phyloP scores from a whole-genome alignment of 2,329 filamentous ascomycete species.

The Metarhizium guizhouense region DNA sequence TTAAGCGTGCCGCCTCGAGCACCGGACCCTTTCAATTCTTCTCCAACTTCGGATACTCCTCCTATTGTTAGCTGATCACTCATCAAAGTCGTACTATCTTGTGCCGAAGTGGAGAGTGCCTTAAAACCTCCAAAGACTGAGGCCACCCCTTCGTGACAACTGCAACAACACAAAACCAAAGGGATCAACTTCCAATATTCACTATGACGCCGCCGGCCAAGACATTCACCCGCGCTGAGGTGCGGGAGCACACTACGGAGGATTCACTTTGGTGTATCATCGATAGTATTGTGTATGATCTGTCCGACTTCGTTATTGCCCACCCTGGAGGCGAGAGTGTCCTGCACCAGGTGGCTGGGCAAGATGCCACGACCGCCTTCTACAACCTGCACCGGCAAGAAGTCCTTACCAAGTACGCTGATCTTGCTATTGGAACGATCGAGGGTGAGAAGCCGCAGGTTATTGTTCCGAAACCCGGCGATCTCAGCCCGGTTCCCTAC shows the following conservation, averaged over 20 bases:
- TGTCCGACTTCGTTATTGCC: slow-evolving; percentile 75
- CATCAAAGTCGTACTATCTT: not conserved
- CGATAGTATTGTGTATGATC: slow-evolving; percentile 80
- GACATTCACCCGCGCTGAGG: slow-evolving; percentile 53
- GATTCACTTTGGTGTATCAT: slow-evolving; percentile 78
- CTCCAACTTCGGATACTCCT: not conserved
- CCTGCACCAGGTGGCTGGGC: slow-evolving; percentile 69
- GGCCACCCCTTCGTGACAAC: not conserved
- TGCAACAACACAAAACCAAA: not conserved
- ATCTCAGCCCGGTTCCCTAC: slow-evolving; percentile 71
- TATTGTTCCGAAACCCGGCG: slow-evolving; percentile 58
- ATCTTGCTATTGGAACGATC: slow-evolving; percentile 67
- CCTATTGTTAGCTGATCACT: not conserved
- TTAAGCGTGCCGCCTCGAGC: not conserved
- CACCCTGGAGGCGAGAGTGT: slow-evolving; percentile 79
- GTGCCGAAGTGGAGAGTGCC: not conserved
- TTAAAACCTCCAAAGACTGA: not conserved
- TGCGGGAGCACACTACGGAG: slow-evolving; percentile 66
- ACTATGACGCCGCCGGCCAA: slow-evolving; percentile 31
- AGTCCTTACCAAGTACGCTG: slow-evolving; percentile 71
- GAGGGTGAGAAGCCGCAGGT: slow-evolving; percentile 68
- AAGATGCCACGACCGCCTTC: slow-evolving; percentile 73
- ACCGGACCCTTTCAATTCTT: not conserved
- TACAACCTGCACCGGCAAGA: slow-evolving; percentile 91
- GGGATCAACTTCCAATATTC: not conserved